Base-by-base conservation (phyloP, 129 eudicot genomes). In the Artemisia argyi region DNA sequence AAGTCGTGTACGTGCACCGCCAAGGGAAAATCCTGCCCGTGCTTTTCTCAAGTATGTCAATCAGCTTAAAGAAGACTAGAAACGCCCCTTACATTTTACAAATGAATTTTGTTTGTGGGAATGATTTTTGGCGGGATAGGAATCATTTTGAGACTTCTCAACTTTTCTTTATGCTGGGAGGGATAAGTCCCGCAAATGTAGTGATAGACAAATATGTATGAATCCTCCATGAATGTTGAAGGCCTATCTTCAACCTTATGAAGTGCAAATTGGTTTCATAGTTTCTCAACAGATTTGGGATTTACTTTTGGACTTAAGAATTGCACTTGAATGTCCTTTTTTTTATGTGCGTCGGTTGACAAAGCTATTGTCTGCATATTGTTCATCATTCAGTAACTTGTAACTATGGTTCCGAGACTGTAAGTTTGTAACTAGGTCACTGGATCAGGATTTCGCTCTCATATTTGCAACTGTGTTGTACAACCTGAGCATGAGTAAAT, bases 1-100 rank as follows among this genome's bases (percentile, higher is more conserved):
- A 32, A 90, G 91, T 60, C 88, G 99, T 11, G 83, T 94, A 18
- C 97, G 96, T 63, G 98, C 98, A 48, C 93, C 97, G 11, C 93
- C 93, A 30, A 81, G 90, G 82, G 91, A 88, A 16, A 88, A 88
- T 61, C 96, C 96, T 58, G 89, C 98, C 42, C 78, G 82, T 46
- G 88, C 94, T 12, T 94, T 94, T 73, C 96, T 90, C 75, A 94
- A 90, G 63, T 90, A 94, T 68, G 80, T 71, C n/a, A 94, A 94
- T 87, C 86, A 86, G 85, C 88, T 89, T 85, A 90, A 88, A 71
- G 91, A 83, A 54, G 79, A 83, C 73, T 90, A 83, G 63, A 61
- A 7, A 71, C 15, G n/a, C 77, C 48, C 15, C 77, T 28, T 39
- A 55, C 73, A 12, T 49, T 24, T 53, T 53, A 60, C 61, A 9